Conservation (phyloP, 2,329 filamentous ascomycete genomes). For the Teratosphaeria zuluensis region DNA sequence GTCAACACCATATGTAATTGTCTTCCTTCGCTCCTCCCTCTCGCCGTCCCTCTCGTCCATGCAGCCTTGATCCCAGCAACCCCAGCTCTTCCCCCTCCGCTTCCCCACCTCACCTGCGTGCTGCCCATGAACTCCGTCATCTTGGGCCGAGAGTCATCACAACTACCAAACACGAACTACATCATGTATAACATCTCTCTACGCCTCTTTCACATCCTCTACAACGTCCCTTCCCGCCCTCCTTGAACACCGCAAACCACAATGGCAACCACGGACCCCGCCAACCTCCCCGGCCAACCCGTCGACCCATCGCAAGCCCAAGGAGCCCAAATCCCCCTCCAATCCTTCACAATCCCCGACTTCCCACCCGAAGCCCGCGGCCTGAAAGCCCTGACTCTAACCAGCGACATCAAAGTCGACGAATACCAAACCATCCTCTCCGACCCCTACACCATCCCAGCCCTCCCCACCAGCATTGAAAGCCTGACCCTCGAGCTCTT, state of each 20-base stretch:
- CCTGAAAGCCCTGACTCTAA: constrained; percentile 39
- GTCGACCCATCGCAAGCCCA: constrained; percentile 24
- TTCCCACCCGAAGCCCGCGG: constrained; percentile 36
- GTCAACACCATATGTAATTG: too few species aligned
- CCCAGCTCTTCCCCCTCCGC: background rate
- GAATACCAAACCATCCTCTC: constrained; percentile 34
- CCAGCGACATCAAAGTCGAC: constrained; percentile 39
- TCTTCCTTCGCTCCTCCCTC: background rate
- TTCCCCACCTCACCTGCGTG: background rate
- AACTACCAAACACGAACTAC: background rate
- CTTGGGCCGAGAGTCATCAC: background rate
- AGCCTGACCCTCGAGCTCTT: constrained; percentile 41
- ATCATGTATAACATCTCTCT: background rate
- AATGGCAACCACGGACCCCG: constrained; percentile 13
- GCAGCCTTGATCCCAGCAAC: background rate
- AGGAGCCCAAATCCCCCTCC: constrained; percentile 39
- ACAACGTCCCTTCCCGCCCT: background rate
- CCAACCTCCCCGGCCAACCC: constrained; percentile 7
- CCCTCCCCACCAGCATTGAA: constrained; percentile 32
- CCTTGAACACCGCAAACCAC: background rate
- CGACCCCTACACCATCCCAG: constrained; percentile 27
- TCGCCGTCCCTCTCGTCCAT: background rate
- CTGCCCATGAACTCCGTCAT: background rate
- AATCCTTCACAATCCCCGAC: constrained; percentile 35
- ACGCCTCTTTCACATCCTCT: background rate